Evolutionary conservation across 306 rosid species (phyloP).

Genomic region (Lagenaria siceraria): DNA sequence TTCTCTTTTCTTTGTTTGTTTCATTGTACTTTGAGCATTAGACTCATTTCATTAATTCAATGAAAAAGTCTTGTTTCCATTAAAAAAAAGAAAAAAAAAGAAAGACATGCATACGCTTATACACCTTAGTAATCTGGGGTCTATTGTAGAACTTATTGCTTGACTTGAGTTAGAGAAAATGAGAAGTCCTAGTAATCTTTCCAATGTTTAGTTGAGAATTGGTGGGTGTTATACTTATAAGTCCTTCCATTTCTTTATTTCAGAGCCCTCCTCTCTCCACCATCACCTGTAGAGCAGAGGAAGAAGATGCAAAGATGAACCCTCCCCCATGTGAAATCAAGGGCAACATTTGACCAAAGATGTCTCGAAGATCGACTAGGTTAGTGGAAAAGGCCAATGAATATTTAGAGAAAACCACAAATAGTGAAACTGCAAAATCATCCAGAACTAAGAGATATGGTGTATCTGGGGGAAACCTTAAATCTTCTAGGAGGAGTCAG

Average conservation of each 20-base stretch:
- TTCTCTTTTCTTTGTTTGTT: too few species aligned
- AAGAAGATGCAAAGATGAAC: neutral
- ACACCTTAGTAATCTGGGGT: too few species aligned
- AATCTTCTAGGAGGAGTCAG: neutral
- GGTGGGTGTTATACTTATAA: neutral
- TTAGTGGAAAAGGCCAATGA: neutral
- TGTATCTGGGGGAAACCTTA: neutral
- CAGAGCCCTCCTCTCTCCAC: neutral
- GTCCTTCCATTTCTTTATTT: neutral
- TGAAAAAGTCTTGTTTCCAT: too few species aligned
- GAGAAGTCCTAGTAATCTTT: neutral
- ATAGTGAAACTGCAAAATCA: neutral
- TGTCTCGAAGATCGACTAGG: neutral
- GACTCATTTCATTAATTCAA: too few species aligned
- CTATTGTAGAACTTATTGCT: too few species aligned
- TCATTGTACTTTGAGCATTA: too few species aligned
- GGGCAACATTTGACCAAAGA: neutral
- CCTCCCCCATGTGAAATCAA: neutral
- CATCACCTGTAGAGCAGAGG: neutral
- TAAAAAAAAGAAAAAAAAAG: too few species aligned
- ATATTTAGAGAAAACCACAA: neutral
- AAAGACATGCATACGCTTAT: too few species aligned
- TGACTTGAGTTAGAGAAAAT: neutral
- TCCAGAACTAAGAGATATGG: neutral
- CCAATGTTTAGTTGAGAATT: neutral